Evolutionary conservation across 192 early-diverging fungal genomes (phyloP).

Genomic region (Diversispora eburnea): DNA sequence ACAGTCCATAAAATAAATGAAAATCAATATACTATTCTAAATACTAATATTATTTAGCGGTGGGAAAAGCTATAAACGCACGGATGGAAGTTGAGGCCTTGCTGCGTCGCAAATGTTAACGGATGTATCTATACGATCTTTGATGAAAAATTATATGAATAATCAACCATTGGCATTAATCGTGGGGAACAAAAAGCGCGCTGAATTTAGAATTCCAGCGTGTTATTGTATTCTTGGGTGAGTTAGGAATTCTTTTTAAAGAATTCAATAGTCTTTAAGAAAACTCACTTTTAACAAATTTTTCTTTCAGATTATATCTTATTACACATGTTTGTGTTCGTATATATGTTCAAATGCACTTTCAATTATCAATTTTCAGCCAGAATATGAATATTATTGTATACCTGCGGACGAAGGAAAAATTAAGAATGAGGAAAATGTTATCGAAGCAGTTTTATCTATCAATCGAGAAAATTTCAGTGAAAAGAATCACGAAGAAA

Average conservation of each 20-base stretch:
- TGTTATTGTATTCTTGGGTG: background rate
- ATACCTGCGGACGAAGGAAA: background rate
- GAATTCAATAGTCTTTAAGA: background rate
- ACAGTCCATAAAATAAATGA: background rate
- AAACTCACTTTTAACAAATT: background rate
- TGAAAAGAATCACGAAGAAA: too few relatives aligned
- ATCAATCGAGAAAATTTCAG: background rate
- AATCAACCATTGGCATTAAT: background rate
- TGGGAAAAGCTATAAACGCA: background rate
- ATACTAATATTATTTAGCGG: background rate
- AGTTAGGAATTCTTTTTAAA: background rate
- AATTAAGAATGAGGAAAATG: background rate
- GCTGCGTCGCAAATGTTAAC: background rate
- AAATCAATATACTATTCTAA: background rate
- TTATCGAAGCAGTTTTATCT: background rate
- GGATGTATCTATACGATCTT: background rate
- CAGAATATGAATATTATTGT: background rate
- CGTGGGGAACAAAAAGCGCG: background rate
- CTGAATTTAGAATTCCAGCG: background rate
- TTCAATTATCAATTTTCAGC: background rate
- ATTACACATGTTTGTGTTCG: conserved; percentile 4
- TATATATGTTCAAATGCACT: too few relatives aligned
- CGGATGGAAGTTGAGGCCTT: background rate
- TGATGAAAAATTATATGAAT: background rate
- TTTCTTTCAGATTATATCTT: background rate